Base-by-base conservation (phyloP, 2,329 filamentous ascomycete genomes). In the Magnaporthiopsis incrustans region DNA sequence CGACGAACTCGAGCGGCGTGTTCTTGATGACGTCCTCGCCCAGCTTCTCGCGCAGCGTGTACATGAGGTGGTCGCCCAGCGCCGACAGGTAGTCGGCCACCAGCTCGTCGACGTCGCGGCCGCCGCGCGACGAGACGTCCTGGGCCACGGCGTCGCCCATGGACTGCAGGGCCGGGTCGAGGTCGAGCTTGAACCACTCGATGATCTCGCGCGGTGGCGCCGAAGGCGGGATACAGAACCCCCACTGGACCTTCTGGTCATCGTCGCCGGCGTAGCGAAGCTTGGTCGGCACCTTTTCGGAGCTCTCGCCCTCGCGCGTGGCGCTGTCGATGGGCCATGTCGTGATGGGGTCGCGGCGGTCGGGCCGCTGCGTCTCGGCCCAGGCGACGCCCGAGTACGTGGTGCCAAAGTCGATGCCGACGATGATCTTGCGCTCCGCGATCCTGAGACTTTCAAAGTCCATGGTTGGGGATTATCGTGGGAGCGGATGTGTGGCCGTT, bases 361-460 rank as follows among this genome's bases (percentile, higher is more conserved):
- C 77, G 15, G 77, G 74, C 64, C 77, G 66, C 61, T 76, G 67
- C 1, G 78, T 78, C 65, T 81, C 76, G 57, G 78, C 78, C 79
- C 80, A 85, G 35, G 80, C 80, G n/a, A 84, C 75, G 35, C 81
- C 82, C 18, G 81, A 82, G 69, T 81, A 85, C 5, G 82, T 85
- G 15, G 82, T 85, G 32, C 82, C 82, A 68, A 85, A 84, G 69
- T 85, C 82, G 65, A 85, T 80, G 26, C 79, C 82, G 66, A 83
- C 76, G 62, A 84, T 76, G 66, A 83, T 78, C 69, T 76, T 79
- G 68, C 76, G 75, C 30, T 76, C 74, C 32, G 67, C 69, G 57
- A 73, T 68, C 33, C 69, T 70, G 61, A 77, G 70, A 62, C 71
- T 72, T 53, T 76, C 73, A 50, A 76, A 75, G 22, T 77, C 74